Evolutionary conservation across 2,329 filamentous ascomycete species (phyloP).

Genomic region (Mollisiaceae sp.): DNA sequence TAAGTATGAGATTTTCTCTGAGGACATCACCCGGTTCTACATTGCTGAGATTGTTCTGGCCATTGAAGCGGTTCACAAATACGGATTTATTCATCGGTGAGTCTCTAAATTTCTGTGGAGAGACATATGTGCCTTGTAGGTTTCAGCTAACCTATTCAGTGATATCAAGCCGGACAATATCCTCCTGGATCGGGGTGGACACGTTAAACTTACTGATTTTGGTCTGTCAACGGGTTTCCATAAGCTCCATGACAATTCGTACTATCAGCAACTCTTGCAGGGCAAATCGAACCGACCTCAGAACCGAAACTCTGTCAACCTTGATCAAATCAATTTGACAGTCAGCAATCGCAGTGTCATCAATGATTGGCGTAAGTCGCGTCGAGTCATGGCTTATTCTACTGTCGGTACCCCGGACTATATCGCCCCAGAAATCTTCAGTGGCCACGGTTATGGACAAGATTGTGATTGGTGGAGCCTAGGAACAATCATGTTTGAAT

Average conservation of each 20-base stretch:
- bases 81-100: slow-evolving; percentile 97
- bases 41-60: slow-evolving; percentile 98
- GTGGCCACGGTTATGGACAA: slow-evolving; percentile 92
- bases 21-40: slow-evolving; percentile 98
- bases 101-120: slow-evolving; percentile 40
- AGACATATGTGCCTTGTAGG: background rate
- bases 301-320: slow-evolving; percentile 91
- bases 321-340: slow-evolving; percentile 97
- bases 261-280: slow-evolving; percentile 95
- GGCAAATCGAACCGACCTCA: slow-evolving; percentile 72
- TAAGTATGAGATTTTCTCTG: slow-evolving; percentile 99
- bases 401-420: slow-evolving; percentile 98
- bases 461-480: slow-evolving; percentile 99
- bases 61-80: slow-evolving; percentile 97
- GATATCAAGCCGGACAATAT: slow-evolving; percentile 99
- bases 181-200: slow-evolving; percentile 89
- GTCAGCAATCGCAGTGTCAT: slow-evolving; percentile 98
- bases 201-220: slow-evolving; percentile 98
- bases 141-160: slow-evolving; percentile 53
- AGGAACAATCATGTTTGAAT: slow-evolving; percentile 99
- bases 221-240: slow-evolving; percentile 98
- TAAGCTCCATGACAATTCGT: slow-evolving; percentile 96
- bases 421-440: slow-evolving; percentile 98
- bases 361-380: slow-evolving; percentile 97
- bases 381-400: slow-evolving; percentile 95